Evolutionary conservation across 163 green algal species (phyloP).

Genomic region (Scenedesmus sp.): DNA sequence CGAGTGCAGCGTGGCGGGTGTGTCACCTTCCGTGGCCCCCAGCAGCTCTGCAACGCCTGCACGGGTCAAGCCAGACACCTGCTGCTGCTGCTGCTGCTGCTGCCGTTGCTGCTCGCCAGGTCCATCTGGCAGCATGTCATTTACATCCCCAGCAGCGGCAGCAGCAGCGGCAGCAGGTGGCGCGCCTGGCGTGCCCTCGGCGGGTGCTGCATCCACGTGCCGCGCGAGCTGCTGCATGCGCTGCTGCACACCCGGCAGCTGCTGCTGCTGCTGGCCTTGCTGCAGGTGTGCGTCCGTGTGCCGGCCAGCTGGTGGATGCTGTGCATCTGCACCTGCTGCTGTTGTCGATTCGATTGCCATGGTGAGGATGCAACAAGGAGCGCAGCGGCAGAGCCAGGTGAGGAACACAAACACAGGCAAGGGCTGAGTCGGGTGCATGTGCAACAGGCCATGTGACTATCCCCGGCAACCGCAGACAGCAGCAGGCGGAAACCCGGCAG

Average conservation of each 20-base stretch:
- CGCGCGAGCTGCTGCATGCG: background rate
- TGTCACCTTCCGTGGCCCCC: background rate
- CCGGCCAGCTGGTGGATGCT: background rate
- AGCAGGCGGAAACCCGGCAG: too few species aligned
- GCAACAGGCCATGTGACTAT: too few species aligned
- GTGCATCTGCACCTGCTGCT: background rate
- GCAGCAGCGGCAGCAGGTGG: background rate
- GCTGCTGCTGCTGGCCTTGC: background rate
- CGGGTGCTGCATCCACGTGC: background rate
- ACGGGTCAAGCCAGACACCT: background rate
- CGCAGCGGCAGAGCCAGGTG: background rate
- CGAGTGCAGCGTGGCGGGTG: background rate
- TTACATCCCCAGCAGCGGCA: background rate
- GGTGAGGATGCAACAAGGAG: background rate
- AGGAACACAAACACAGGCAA: too few species aligned
- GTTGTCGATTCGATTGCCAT: background rate
- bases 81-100: constrained; percentile 20
- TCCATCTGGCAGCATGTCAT: background rate
- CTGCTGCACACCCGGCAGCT: background rate
- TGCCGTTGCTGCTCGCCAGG: background rate
- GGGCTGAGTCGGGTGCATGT: too few species aligned
- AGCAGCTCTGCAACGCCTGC: background rate
- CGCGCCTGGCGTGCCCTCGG: background rate
- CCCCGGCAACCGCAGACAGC: too few species aligned
- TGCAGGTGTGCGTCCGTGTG: background rate